Conservation (phyloP, 2,329 filamentous ascomycete species). For the Phialophora tarda region DNA sequence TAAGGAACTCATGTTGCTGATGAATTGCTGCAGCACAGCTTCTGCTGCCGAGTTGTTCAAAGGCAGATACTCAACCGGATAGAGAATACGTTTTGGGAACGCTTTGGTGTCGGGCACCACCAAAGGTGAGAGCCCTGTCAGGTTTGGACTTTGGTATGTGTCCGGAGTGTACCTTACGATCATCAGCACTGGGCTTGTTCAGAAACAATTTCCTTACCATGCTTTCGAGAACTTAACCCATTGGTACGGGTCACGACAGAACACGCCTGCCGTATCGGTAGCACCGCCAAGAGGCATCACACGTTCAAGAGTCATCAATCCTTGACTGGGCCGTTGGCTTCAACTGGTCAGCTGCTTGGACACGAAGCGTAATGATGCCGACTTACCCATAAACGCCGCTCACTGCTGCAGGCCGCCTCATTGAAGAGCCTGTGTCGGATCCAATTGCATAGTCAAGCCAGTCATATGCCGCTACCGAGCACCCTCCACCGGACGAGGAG, state of each 20-base stretch:
- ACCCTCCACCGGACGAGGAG: constrained; percentile 40
- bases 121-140: constrained; percentile 13
- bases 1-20: constrained; percentile 6
- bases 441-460: constrained; percentile 51
- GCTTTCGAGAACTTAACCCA: constrained; percentile 31
- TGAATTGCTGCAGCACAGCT: constrained; percentile 8
- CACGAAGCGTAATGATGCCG: not conserved
- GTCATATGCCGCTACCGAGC: constrained; percentile 47
- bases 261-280: constrained; percentile 55
- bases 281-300: constrained; percentile 52
- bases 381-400: constrained; percentile 51
- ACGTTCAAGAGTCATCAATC: constrained; percentile 49
- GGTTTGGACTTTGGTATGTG: constrained; percentile 9
- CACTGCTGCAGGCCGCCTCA: constrained; percentile 52
- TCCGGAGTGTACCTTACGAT: constrained; percentile 15
- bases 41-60: constrained; percentile 17
- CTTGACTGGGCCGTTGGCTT: constrained; percentile 48
- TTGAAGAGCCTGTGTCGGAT: constrained; percentile 53
- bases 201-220: constrained; percentile 4
- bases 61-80: constrained; percentile 20
- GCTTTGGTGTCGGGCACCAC: not conserved
- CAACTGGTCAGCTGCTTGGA: not conserved
- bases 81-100: constrained; percentile 16
- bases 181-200: not conserved
- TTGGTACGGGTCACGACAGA: constrained; percentile 43